Conservation (phyloP, 2,329 filamentous ascomycete species). For the Didymella glomerata region DNA sequence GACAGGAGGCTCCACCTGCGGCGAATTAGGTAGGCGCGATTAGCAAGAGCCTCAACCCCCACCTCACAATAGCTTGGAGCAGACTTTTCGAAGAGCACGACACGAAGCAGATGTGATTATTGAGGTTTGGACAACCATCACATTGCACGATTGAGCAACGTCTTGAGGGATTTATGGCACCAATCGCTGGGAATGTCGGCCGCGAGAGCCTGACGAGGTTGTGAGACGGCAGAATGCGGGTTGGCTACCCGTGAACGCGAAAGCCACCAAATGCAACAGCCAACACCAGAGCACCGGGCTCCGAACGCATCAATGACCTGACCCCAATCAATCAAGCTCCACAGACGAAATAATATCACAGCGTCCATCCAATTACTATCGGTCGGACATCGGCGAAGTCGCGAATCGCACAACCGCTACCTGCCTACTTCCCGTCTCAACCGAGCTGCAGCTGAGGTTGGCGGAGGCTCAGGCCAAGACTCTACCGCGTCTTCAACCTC, state of each 20-base stretch:
- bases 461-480: constrained; percentile 76
- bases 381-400: neutral
- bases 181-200: constrained; percentile 15
- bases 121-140: constrained; percentile 3
- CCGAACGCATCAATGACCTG: neutral
- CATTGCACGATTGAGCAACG: neutral
- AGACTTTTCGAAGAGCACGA: neutral
- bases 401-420: constrained; percentile 28
- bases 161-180: constrained; percentile 21
- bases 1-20: constrained; percentile 9
- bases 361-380: neutral
- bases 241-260: constrained; percentile 12
- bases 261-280: constrained; percentile 10
- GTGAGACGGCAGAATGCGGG: constrained; percentile 19
- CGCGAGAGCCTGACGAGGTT: constrained; percentile 13
- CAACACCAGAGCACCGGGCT: constrained; percentile 16
- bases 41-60: constrained; percentile 12
- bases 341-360: neutral
- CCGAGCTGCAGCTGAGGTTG: constrained; percentile 65
- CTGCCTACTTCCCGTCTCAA: constrained; percentile 68
- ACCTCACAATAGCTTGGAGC: neutral
- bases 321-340: neutral
- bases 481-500: constrained; percentile 90
- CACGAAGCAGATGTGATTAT: neutral
- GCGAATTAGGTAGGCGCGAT: constrained; percentile 16